Percentiles rank a stretch among this genome's conserved stretches.
These are phyloP conservation scores for Pilobolus umbonatus DNA, from an alignment of 192 early-diverging fungal species.

Conservation along the genomic window DNA sequence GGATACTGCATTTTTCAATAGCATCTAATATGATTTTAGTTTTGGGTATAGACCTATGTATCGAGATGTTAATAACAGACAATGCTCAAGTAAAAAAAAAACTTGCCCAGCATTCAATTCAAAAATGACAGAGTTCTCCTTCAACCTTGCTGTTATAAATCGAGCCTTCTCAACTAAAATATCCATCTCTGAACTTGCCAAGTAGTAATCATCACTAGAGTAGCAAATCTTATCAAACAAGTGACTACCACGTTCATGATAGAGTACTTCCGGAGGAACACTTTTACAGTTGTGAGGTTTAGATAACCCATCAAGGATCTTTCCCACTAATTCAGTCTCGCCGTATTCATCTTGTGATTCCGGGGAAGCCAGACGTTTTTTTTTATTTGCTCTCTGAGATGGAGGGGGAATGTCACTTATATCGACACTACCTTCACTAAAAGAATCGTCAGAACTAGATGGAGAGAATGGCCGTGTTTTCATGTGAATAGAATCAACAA, in stretches of 20 bases:
- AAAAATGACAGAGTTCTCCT: slow-evolving; percentile 66
- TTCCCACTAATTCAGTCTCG: slow-evolving; percentile 15
- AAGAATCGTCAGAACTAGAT: not conserved
- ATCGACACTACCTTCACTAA: slow-evolving; percentile 1
- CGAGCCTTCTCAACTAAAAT: slow-evolving; percentile 61
- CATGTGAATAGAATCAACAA: too few relatives aligned
- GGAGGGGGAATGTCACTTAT: slow-evolving; percentile 13
- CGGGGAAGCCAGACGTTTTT: too few relatives aligned
- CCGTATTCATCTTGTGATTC: slow-evolving; percentile 20
- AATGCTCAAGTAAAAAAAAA: not conserved
- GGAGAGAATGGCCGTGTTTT: not conserved
- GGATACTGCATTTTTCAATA: slow-evolving; percentile 54
- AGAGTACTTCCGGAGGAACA: slow-evolving; percentile 81
- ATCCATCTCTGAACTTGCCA: slow-evolving; percentile 82
- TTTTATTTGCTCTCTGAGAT: too few relatives aligned
- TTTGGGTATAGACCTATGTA: slow-evolving; percentile 81
- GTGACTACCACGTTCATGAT: slow-evolving; percentile 79
- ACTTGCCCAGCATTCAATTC: slow-evolving; percentile 86
- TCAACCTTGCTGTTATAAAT: slow-evolving; percentile 59
- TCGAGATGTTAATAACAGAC: too few relatives aligned
- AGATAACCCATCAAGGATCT: slow-evolving; percentile 16
- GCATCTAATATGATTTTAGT: slow-evolving; percentile 76
- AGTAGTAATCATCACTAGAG: slow-evolving; percentile 73
- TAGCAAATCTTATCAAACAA: slow-evolving; percentile 91
- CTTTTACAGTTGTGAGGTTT: slow-evolving; percentile 37